These are phyloP conservation scores for Geranomyces variabilis DNA, from an alignment of 192 early-diverging fungal genomes.

Conservation along the genomic window DNA sequence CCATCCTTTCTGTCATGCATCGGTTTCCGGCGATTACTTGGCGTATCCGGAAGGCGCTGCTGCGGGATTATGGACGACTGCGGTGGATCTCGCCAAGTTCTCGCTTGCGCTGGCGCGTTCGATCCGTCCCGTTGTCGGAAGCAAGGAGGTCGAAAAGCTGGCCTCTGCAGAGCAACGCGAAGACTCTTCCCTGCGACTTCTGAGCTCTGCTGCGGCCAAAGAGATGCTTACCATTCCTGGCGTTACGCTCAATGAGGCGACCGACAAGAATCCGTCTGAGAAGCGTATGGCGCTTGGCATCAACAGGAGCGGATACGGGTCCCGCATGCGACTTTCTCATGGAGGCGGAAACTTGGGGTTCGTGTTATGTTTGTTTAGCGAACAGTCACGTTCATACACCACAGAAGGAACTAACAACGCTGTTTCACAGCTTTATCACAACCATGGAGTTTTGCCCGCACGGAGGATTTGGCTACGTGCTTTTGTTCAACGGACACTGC, in stretches of 20 bases:
- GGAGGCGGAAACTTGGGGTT: slow-evolving; percentile 7
- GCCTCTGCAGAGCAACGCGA: not conserved
- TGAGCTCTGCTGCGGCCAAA: not conserved
- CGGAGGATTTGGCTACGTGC: slow-evolving; percentile 4
- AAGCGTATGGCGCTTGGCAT: slow-evolving; percentile 15
- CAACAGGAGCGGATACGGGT: not conserved
- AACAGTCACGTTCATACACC: too few relatives aligned
- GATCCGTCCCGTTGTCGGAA: slow-evolving; percentile 1
- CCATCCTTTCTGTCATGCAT: slow-evolving; percentile 20
- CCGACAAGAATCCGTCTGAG: slow-evolving; percentile 5
- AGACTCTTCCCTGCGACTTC: slow-evolving; percentile 2
- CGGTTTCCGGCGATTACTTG: slow-evolving; percentile 32
- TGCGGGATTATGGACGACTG: slow-evolving; percentile 45
- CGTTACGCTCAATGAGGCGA: not conserved
- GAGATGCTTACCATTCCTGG: slow-evolving; percentile 8
- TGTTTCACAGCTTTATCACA: too few relatives aligned
- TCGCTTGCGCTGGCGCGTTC: not conserved
- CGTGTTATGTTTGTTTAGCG: not conserved
- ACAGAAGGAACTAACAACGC: too few relatives aligned
- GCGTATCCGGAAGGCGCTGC: slow-evolving; percentile 43
- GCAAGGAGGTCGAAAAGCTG: not conserved
- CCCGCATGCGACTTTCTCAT: slow-evolving; percentile 8
- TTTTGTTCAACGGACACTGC: not conserved
- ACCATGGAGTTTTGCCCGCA: not conserved
- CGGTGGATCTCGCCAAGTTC: slow-evolving; percentile 30